Percentiles rank a stretch among this genome's conserved stretches.
Conservation (phyloP, 2,329 filamentous ascomycete genomes). For the Hymenoscyphus scutula region DNA sequence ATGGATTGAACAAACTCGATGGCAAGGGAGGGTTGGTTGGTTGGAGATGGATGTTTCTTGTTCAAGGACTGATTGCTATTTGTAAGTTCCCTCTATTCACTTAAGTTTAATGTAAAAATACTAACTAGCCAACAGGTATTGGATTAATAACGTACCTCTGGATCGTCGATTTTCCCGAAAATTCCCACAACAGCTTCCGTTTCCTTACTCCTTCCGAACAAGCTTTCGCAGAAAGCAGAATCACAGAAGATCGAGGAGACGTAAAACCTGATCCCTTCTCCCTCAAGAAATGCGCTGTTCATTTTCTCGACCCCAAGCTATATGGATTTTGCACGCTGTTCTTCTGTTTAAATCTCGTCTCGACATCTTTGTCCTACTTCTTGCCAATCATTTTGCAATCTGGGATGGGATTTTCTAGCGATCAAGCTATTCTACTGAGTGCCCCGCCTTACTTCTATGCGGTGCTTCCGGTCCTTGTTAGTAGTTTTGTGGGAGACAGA, state of each 20-base stretch:
- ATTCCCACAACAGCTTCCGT: conserved; percentile 52
- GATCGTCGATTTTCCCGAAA: conserved; percentile 65
- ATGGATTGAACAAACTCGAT: conserved; percentile 62
- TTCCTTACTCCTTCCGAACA: conserved; percentile 49
- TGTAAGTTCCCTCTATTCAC: conserved; percentile 24
- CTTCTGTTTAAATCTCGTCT: conserved; percentile 68
- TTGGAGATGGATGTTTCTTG: conserved; percentile 67
- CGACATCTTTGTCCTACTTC: conserved; percentile 77
- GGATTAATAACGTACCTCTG: conserved; percentile 54
- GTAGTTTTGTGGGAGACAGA: conserved; percentile 58
- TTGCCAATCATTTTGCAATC: conserved; percentile 69
- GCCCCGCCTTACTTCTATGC: conserved; percentile 53
- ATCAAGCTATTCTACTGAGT: conserved; percentile 51
- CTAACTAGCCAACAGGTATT: conserved; percentile 38
- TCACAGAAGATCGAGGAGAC: conserved; percentile 59
- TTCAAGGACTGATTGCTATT: conserved; percentile 51
- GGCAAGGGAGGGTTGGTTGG: conserved; percentile 52
- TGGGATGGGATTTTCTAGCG: conserved; percentile 54
- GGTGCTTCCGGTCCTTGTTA: conserved; percentile 45
- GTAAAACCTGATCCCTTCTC: conserved; percentile 52
- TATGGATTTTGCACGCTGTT: conserved; percentile 62
- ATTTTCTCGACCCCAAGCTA: conserved; percentile 54
- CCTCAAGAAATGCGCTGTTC: conserved; percentile 52
- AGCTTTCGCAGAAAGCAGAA: conserved; percentile 49
- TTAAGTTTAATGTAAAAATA: conserved; percentile 33